Conservation (phyloP, 2,329 filamentous ascomycete species). For the Colletotrichum godetiae region DNA sequence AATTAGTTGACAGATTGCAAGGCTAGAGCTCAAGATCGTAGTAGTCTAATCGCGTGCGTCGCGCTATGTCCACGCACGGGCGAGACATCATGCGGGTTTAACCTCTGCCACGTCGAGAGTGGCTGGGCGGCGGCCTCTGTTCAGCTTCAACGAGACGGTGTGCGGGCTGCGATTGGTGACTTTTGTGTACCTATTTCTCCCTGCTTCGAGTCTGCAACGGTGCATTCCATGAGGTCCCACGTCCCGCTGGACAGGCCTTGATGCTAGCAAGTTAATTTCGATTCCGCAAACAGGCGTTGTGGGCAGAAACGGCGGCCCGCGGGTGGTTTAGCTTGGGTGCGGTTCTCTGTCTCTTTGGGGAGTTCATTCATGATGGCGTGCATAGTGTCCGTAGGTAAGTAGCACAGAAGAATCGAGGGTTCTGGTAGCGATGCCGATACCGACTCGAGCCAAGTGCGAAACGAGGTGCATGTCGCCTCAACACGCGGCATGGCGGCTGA, state of each 20-base stretch:
- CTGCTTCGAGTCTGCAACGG: slow-evolving; percentile 27
- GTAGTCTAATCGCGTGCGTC: not conserved
- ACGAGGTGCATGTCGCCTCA: slow-evolving; percentile 7
- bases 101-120: slow-evolving; percentile 13
- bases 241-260: not conserved
- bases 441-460: not conserved
- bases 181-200: not conserved
- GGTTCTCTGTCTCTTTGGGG: not conserved
- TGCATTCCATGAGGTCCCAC: slow-evolving; percentile 26
- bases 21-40: not conserved
- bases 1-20: not conserved
- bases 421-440: not conserved
- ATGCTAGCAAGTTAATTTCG: not conserved
- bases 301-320: not conserved
- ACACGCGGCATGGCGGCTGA: slow-evolving; percentile 13
- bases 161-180: not conserved
- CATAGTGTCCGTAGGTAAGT: not conserved
- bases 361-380: not conserved
- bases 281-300: slow-evolving; percentile 7
- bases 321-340: not conserved
- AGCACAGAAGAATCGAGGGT: not conserved
- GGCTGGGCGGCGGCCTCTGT: slow-evolving; percentile 13
- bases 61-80: not conserved
- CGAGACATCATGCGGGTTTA: slow-evolving; percentile 4
- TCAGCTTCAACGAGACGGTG: slow-evolving; percentile 4